Conservation (phyloP, 2,329 filamentous ascomycete species). For the Aureobasidium sp. region DNA sequence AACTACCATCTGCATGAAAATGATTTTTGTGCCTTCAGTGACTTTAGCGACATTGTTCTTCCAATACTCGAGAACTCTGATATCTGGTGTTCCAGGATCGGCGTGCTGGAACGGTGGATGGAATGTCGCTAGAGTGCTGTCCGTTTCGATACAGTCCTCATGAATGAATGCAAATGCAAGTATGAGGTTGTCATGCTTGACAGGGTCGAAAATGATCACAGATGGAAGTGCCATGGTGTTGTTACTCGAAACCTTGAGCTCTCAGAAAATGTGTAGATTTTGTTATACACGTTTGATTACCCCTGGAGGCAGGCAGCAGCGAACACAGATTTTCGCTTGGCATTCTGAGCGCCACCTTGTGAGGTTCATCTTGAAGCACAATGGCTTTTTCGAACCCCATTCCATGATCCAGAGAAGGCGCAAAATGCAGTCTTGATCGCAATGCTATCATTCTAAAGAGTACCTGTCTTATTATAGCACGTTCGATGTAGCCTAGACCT, state of each 20-base stretch:
- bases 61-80: slow-evolving; percentile 50
- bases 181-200: slow-evolving; percentile 42
- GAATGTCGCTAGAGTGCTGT: slow-evolving; percentile 50
- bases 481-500: not conserved
- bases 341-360: not conserved
- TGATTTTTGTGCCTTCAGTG: slow-evolving; percentile 37
- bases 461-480: not conserved
- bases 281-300: not conserved
- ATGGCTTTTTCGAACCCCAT: not conserved
- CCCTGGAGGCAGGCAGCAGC: not conserved
- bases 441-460: not conserved
- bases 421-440: too few species aligned
- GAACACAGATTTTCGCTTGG: not conserved
- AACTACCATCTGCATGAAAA: slow-evolving; percentile 30
- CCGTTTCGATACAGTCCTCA: slow-evolving; percentile 49
- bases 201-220: not conserved
- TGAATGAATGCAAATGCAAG: slow-evolving; percentile 51
- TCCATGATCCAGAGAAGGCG: too few species aligned
- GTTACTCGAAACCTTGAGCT: not conserved
- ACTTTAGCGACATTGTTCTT: slow-evolving; percentile 43
- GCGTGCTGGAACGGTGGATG: slow-evolving; percentile 45
- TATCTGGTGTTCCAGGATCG: slow-evolving; percentile 26
- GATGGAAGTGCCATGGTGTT: not conserved
- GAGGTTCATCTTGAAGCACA: not conserved
- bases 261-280: not conserved